Conservation (phyloP, 164 flowering plant genomes). For the Aristolochia fimbriata region DNA sequence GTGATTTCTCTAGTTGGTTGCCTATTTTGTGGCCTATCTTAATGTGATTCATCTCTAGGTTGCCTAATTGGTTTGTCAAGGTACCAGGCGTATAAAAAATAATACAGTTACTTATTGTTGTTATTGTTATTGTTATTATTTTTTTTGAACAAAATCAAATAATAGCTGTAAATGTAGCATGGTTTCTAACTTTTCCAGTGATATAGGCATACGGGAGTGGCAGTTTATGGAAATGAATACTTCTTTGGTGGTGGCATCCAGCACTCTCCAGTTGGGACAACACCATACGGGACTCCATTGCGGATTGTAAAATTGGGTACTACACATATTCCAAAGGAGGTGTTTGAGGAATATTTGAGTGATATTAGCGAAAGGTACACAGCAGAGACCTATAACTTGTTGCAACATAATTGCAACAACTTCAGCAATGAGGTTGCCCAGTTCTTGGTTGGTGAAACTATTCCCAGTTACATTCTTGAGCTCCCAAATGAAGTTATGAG, state of each 20-base stretch:
- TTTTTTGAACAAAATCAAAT: too few species aligned
- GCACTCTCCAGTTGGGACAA: constrained; percentile 47
- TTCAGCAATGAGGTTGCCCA: constrained; percentile 96
- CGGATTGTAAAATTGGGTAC: constrained; percentile 68
- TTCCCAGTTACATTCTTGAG: constrained; percentile 82
- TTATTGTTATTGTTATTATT: too few species aligned
- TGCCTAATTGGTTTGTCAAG: too few species aligned
- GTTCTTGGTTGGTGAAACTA: constrained; percentile 63
- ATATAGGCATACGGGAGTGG: constrained; percentile 94
- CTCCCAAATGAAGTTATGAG: constrained; percentile 89
- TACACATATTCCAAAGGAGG: constrained; percentile 85
- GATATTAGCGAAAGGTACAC: constrained; percentile 87
- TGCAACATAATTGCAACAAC: constrained; percentile 88
- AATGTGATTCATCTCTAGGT: too few species aligned
- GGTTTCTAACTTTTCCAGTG: not conserved
- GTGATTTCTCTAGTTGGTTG: too few species aligned
- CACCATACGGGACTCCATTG: constrained; percentile 89
- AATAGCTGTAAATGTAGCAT: too few species aligned
- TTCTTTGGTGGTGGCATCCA: constrained; percentile 95
- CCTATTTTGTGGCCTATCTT: too few species aligned
- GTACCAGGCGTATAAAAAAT: too few species aligned
- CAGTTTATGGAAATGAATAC: constrained; percentile 86
- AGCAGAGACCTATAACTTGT: constrained; percentile 82
- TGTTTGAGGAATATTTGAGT: constrained; percentile 77
- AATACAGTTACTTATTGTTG: too few species aligned